Base-by-base conservation (phyloP, 2,329 filamentous ascomycete species). In the Talaromyces piceae region DNA sequence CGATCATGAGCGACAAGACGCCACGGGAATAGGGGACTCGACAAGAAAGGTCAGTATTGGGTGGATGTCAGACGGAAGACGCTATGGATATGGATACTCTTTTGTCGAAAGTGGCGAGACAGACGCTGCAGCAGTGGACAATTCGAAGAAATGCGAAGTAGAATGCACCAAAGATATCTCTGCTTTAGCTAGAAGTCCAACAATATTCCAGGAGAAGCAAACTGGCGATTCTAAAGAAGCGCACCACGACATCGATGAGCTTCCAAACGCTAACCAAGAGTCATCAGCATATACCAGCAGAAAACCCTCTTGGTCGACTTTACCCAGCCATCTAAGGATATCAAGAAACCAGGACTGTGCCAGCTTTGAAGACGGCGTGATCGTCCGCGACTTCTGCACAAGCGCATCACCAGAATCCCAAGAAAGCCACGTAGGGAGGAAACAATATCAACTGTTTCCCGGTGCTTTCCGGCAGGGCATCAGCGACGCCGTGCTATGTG, bases 41-140 rank as follows among this genome's bases (percentile, higher is more conserved):
- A 54, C 61, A 44, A 65, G 67, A 13, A 67, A 61, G 55, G 59
- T 69, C 41, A 73, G 70, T 45, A 56, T 68, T 26, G 70, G 68
- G 20, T 73, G 70, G 70, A 64, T 72, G 62, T 68, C 69, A 8
- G 67, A 62, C 20, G 69, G 69, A 3, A 65, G 64, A 51, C 64
- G 69, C 18, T 55, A 65, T 41, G 69, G 69, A 1, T 72, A 71
- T 55, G 68, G 68, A 2, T 72, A 71, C 51, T 62, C 55, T 13
- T 59, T 68, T 47, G 64, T 72, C 12, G 49, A 58, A 18, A 54
- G 58, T 22, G 54, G 59, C n/a, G 61, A 63, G 5, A 56, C 47
- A 12, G 39, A 20, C 41, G 37, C 18, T 9, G 8, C 47, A 2
- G 44, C n/a, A 11, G 26, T 9, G 12, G 45, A 50, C 27, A 30